Conservation (phyloP, 768 basidiomycete genomes). For the Mrakia gelida region DNA sequence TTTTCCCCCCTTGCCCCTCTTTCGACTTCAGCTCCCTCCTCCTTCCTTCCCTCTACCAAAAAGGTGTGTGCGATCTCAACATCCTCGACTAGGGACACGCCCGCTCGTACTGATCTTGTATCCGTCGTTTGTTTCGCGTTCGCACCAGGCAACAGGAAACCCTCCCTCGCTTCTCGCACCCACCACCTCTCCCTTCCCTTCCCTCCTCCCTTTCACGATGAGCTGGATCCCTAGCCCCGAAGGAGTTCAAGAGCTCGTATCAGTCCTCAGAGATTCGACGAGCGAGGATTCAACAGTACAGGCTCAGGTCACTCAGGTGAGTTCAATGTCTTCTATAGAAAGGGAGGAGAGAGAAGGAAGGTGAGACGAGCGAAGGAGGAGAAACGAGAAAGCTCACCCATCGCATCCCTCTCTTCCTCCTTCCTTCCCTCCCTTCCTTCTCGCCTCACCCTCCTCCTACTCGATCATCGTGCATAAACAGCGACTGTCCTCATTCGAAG, state of each 20-base stretch:
- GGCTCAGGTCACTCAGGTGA: conserved; percentile 74
- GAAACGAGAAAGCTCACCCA: neutral
- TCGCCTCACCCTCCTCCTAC: neutral
- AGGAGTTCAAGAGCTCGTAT: conserved; percentile 85
- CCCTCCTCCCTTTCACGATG: conserved; percentile 41
- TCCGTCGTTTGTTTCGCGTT: neutral
- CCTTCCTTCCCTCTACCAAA: neutral
- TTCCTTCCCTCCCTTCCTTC: neutral
- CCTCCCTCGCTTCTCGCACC: neutral
- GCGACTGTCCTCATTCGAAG: conserved; percentile 53
- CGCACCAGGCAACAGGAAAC: neutral
- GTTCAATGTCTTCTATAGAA: conserved; percentile 19
- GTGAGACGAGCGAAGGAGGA: neutral
- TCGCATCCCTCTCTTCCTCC: neutral
- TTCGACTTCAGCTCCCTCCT: neutral
- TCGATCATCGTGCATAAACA: conserved; percentile 28
- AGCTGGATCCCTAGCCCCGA: conserved; percentile 79
- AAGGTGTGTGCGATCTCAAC: too few species aligned
- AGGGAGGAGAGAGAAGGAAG: neutral
- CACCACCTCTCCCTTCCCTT: neutral
- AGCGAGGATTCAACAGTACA: conserved; percentile 68
- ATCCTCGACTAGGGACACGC: too few species aligned
- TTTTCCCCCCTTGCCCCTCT: neutral
- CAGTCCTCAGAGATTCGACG: conserved; percentile 86
- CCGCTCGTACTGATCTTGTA: too few species aligned